Evolutionary conservation across 495 filamentous ascomycete genomes (phyloP), one percentile per base, ranked within the genome.

Genomic region (Cercophora samala): DNA sequence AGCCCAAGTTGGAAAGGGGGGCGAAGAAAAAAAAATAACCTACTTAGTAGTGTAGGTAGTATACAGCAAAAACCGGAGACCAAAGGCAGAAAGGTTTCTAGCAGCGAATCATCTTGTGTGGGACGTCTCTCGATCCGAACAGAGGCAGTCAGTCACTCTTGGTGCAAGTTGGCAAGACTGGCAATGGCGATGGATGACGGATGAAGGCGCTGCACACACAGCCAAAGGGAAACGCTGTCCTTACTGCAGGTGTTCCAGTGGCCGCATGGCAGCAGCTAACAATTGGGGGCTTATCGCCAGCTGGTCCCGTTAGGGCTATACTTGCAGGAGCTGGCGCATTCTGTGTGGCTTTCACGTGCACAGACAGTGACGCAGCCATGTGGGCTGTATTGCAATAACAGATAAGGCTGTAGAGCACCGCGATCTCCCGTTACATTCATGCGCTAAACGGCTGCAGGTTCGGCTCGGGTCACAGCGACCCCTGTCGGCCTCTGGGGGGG

Each of bases 151-250:
- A 46, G 13, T 29, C 26, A 29, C 37, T 46, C 37, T 46, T 46
- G 64, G 51, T 65, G 73, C 25, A 75, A 70, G 71, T 71, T 73
- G 71, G 67, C 73, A 68, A 70, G 65, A 73, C 62, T 24, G 63
- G 5, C 32, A 6, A 23, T 51, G 63, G 5, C 32, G 18, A 23
- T 51, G 63, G 37, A 60, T 66, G 64, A 69, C 58, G 63, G 58
- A 25, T 56, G 22, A 23, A 46, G 64, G 61, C 46, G 61, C 64
- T 63, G 19, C 68, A n/a, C 64, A 61, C 37, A 60, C n/a, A 23
- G 60, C 60, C 26, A 67, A 70, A 67, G 61, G 64, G 68, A 53
- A 70, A 67, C 68, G 68, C 64, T 70, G 68, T 63, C 68, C 68
- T 69, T 62, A 66, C 60, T 62, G 60, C 60, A 62, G 60, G 60